Evolutionary conservation across 495 filamentous ascomycete genomes (phyloP).

Genomic region (Penicillium chermesinum): DNA sequence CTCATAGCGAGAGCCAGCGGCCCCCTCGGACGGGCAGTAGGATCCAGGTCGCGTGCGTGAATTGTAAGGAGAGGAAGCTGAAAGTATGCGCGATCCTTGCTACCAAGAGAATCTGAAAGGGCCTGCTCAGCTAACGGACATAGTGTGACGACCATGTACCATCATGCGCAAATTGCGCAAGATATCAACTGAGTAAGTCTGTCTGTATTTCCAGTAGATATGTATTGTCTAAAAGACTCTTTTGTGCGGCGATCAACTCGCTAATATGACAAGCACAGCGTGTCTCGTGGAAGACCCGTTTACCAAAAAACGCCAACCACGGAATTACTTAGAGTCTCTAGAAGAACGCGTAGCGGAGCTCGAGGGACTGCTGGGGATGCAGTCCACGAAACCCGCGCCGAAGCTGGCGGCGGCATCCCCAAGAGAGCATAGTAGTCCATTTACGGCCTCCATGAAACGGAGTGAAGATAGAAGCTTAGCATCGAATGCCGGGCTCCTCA

Average conservation of each 20-base stretch:
- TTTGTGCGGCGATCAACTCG: not conserved
- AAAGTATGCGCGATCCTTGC: not conserved
- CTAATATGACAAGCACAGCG: not conserved
- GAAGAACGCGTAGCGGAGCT: conserved; percentile 11
- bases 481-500: not conserved
- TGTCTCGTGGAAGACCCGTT: conserved; percentile 15
- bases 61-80: not conserved
- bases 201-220: not conserved
- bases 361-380: not conserved
- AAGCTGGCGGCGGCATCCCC: too few relatives aligned
- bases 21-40: not conserved
- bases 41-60: not conserved
- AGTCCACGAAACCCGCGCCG: not conserved
- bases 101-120: not conserved
- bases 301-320: conserved; percentile 10
- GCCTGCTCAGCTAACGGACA: not conserved
- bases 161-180: not conserved
- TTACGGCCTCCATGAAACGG: too few relatives aligned
- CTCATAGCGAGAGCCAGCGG: not conserved
- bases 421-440: too few relatives aligned
- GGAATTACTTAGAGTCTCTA: conserved; percentile 12
- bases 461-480: not conserved
- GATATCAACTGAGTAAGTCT: not conserved
- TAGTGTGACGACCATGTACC: not conserved
- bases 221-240: not conserved